phyloP scores from a whole-genome alignment of 2,329 filamentous ascomycete species.

The Nothopassalora personata region DNA sequence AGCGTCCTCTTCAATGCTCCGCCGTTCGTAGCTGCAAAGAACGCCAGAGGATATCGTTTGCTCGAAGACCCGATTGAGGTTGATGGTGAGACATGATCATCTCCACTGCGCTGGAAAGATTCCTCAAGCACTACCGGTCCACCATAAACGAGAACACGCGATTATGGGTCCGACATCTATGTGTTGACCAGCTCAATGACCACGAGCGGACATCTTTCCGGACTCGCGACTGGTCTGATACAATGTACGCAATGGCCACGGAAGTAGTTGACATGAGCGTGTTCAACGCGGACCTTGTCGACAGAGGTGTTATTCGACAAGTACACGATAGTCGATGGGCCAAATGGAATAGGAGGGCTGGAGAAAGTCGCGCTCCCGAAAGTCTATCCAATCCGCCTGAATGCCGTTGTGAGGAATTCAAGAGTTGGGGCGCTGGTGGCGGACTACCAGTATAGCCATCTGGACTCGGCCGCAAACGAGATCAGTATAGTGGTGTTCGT shows the following conservation, averaged over 20 bases:
- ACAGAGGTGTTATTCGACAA: conserved; percentile 1
- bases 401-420: background rate
- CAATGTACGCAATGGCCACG: conserved; percentile 8
- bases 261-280: conserved; percentile 10
- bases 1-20: conserved; percentile 1
- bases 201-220: conserved; percentile 4
- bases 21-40: conserved; percentile 4
- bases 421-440: background rate
- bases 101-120: conserved; percentile 3
- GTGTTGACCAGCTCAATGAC: conserved; percentile 1
- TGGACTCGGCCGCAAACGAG: conserved; percentile 5
- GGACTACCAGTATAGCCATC: conserved; percentile 1
- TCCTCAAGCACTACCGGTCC: conserved; percentile 4
- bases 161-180: conserved; percentile 10
- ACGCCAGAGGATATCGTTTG: conserved; percentile 6
- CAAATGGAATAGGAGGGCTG: conserved; percentile 2
- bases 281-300: conserved; percentile 7
- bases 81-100: conserved; percentile 1
- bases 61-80: conserved; percentile 5
- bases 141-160: background rate
- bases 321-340: background rate
- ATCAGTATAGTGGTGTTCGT: conserved; percentile 2
- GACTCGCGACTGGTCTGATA: conserved; percentile 9
- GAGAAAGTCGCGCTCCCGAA: background rate
- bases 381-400: conserved; percentile 4